Percentiles rank a stretch among this genome's conserved stretches.
Evolutionary conservation across 192 early-diverging fungal species (phyloP).

Genomic region (Dimargaris xerosporica): DNA sequence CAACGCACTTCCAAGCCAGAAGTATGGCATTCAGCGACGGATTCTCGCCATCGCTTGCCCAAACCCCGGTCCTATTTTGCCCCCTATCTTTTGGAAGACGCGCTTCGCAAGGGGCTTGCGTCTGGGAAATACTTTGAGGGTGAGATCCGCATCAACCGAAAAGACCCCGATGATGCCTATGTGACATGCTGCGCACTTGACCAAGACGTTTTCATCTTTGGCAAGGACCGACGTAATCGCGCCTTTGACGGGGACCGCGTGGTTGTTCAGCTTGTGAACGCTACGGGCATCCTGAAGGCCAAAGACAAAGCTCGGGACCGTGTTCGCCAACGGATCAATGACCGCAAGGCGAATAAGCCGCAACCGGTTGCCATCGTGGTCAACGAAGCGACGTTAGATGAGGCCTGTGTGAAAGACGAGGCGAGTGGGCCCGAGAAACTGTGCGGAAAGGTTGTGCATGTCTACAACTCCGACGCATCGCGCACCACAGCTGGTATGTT

Average conservation of each 20-base stretch:
- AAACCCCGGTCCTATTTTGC: too few species aligned
- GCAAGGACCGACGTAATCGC: slow-evolving; percentile 67
- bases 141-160: slow-evolving; percentile 69
- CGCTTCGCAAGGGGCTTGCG: not conserved
- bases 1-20: too few species aligned
- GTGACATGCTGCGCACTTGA: slow-evolving; percentile 58
- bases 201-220: slow-evolving; percentile 54
- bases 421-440: not conserved
- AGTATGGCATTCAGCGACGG: too few species aligned
- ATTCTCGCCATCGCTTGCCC: too few species aligned
- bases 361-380: too few species aligned
- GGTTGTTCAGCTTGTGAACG: slow-evolving; percentile 63
- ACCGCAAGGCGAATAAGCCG: slow-evolving; percentile 51
- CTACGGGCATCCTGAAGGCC: slow-evolving; percentile 13
- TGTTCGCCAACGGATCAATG: slow-evolving; percentile 27
- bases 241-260: slow-evolving; percentile 81
- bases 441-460: not conserved
- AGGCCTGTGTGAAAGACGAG: not conserved
- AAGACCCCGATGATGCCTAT: slow-evolving; percentile 75
- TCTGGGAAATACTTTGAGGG: slow-evolving; percentile 46
- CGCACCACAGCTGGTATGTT: not conserved
- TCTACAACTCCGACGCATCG: not conserved
- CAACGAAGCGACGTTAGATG: too few species aligned
- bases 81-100: too few species aligned
- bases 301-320: slow-evolving; percentile 44